These are phyloP conservation scores for Teunomyces gatunensis DNA, from an alignment of 805 yeast species.

Conservation along the genomic window DNA sequence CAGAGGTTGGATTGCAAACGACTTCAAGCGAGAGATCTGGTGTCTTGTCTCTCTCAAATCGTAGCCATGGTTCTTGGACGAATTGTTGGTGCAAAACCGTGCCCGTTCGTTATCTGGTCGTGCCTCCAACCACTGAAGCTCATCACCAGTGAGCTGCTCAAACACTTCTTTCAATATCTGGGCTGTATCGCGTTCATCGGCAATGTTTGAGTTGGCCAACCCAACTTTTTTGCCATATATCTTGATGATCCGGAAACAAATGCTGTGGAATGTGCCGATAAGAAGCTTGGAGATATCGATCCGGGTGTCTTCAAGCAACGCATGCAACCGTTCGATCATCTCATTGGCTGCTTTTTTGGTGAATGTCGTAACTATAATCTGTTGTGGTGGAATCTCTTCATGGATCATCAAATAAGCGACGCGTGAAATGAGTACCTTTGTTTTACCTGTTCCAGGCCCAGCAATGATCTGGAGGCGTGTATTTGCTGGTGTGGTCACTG, in stretches of 20 bases:
- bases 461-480: conserved; percentile 51
- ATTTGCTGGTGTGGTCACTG: conserved; percentile 40
- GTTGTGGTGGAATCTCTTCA: conserved; percentile 53
- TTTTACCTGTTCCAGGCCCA: conserved; percentile 73
- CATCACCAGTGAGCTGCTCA: conserved; percentile 17
- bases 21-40: conserved; percentile 56
- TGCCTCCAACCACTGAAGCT: conserved; percentile 13
- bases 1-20: conserved; percentile 47
- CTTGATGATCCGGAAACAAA: conserved; percentile 62
- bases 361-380: conserved; percentile 83
- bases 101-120: conserved; percentile 14
- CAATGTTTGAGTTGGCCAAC: conserved; percentile 47
- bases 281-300: conserved; percentile 46
- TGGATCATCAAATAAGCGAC: conserved; percentile 66
- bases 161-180: conserved; percentile 46
- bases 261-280: conserved; percentile 89
- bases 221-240: conserved; percentile 54
- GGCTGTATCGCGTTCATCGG: conserved; percentile 61
- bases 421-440: conserved; percentile 75
- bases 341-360: conserved; percentile 92
- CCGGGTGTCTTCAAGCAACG: conserved; percentile 29
- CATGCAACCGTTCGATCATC: conserved; percentile 61
- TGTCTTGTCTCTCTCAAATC: conserved; percentile 40
- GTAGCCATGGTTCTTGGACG: conserved; percentile 24
- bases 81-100: conserved; percentile 11